Evolutionary conservation across 202 grass and related monocot species (phyloP).

Genomic region (Saccharum hybrid): DNA sequence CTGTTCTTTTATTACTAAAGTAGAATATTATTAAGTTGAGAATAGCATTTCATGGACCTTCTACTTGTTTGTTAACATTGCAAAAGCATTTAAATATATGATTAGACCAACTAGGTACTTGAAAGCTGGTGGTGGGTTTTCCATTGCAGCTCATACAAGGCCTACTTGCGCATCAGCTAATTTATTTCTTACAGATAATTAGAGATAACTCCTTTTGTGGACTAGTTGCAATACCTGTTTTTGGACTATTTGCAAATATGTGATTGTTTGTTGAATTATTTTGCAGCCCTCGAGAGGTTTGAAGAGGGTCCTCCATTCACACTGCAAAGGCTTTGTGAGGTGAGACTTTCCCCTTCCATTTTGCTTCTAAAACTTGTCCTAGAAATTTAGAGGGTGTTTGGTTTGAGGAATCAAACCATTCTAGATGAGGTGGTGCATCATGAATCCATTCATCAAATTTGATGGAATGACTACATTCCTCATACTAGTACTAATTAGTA

Average conservation of each 20-base stretch:
- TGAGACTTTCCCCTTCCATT: constrained; percentile 42
- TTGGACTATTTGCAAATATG: constrained; percentile 19
- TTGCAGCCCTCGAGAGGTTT: constrained; percentile 79
- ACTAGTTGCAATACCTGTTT: constrained; percentile 24
- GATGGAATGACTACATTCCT: not conserved
- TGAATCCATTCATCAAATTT: not conserved
- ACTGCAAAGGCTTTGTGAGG: constrained; percentile 96
- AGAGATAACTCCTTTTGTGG: constrained; percentile 24
- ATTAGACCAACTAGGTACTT: constrained; percentile 22
- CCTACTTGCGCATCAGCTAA: constrained; percentile 17
- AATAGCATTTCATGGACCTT: constrained; percentile 11
- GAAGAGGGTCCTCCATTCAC: constrained; percentile 97
- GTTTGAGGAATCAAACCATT: not conserved
- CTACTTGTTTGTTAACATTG: constrained; percentile 31
- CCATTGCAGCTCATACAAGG: not conserved
- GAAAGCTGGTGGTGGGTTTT: constrained; percentile 4
- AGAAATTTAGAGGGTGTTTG: not conserved
- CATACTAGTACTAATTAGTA: not conserved
- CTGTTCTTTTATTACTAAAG: constrained; percentile 5
- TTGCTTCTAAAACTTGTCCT: constrained; percentile 15
- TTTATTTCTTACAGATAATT: constrained; percentile 24
- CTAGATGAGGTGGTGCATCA: not conserved
- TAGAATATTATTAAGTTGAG: constrained; percentile 12
- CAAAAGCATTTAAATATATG: constrained; percentile 28
- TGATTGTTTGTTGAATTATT: constrained; percentile 40